phyloP scores from a whole-genome alignment of 345 rosid genomes.

The Raphanus raphanistrum region DNA sequence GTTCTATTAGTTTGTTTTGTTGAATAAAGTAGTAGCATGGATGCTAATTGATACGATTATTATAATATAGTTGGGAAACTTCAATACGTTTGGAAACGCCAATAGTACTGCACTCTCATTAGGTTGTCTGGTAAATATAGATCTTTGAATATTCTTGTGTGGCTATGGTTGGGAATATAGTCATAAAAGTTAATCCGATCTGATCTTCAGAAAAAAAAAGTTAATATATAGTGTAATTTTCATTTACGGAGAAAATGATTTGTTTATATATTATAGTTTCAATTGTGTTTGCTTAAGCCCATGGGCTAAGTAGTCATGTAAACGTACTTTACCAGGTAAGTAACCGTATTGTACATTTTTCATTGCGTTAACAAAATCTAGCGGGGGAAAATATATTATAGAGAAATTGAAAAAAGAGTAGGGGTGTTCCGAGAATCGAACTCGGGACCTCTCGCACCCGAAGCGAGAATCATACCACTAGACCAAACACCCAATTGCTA shows the following conservation, averaged over 20 bases:
- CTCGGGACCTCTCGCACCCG: conserved; percentile 97
- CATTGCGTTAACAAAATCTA: neutral
- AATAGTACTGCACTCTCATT: neutral
- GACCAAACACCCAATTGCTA: conserved; percentile 66
- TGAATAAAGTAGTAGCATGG: neutral
- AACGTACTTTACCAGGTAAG: neutral
- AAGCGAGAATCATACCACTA: conserved; percentile 98
- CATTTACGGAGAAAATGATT: neutral
- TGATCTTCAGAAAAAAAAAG: neutral
- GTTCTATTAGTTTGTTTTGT: neutral
- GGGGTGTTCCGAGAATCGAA: conserved; percentile 97
- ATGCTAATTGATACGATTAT: neutral
- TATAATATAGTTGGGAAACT: conserved; percentile 24
- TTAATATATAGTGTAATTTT: neutral
- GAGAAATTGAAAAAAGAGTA: neutral
- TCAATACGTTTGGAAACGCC: neutral
- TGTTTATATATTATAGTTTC: neutral
- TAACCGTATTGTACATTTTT: neutral
- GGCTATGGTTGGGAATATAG: conserved; percentile 1
- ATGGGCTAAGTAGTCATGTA: neutral
- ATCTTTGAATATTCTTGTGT: neutral
- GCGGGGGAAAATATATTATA: neutral
- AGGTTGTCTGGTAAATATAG: conserved; percentile 25
- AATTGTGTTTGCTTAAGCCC: neutral
- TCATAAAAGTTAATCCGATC: neutral